A percentile compares a stretch with the other conserved stretches of the same genome.
Conservation (phyloP, 179 eudicot species). For the Drosera spatulata region DNA sequence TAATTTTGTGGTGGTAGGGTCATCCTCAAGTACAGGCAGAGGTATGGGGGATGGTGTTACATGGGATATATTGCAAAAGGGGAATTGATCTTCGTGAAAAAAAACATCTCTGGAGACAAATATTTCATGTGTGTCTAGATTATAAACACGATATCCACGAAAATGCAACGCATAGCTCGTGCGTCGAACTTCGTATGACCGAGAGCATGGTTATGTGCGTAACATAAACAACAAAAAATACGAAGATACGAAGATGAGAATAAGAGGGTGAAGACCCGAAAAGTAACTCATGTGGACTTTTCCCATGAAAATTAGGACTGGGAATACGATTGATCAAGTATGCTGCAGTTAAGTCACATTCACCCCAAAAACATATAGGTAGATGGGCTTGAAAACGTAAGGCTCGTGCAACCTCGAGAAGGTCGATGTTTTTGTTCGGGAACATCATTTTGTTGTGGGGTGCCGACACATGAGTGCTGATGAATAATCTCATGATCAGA, state of each 20-base stretch:
- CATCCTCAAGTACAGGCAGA: too few species aligned
- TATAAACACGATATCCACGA: too few species aligned
- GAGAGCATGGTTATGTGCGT: not conserved
- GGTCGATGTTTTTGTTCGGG: not conserved
- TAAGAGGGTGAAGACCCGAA: not conserved
- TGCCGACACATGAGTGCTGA: not conserved
- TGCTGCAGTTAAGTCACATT: not conserved
- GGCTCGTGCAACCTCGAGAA: not conserved
- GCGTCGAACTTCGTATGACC: too few species aligned
- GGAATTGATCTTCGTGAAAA: too few species aligned
- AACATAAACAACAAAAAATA: slow-evolving; percentile 1
- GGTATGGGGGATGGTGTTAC: too few species aligned
- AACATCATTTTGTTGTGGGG: not conserved
- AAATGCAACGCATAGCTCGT: too few species aligned
- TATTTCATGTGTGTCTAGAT: too few species aligned
- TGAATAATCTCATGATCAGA: not conserved
- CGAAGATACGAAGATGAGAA: slow-evolving; percentile 1
- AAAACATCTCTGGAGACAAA: too few species aligned
- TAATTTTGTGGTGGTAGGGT: too few species aligned
- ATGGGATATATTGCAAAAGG: too few species aligned
- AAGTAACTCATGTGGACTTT: not conserved
- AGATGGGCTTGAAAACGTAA: slow-evolving; percentile 1
- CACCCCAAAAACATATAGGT: not conserved
- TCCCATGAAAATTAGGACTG: not conserved
- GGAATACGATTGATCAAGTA: slow-evolving; percentile 1